Evolutionary conservation across 2,329 filamentous ascomycete genomes (phyloP).

Genomic region (Neospermospora avenae): DNA sequence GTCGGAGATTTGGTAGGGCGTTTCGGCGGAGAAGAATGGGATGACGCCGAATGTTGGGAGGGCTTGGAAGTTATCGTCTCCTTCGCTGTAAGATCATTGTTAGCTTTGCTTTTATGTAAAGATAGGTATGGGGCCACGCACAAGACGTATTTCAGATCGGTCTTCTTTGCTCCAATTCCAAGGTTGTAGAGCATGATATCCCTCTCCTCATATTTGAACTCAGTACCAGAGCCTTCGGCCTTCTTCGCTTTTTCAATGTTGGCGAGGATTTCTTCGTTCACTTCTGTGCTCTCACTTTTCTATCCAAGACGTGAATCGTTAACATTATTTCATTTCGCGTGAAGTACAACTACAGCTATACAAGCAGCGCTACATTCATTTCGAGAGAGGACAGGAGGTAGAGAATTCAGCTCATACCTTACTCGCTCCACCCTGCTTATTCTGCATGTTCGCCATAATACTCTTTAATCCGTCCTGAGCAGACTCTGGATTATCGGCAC

Average conservation of each 20-base stretch:
- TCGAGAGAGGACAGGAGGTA: constrained; percentile 5
- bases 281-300: constrained; percentile 34
- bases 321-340: constrained; percentile 26
- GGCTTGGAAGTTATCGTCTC: constrained; percentile 86
- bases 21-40: constrained; percentile 81
- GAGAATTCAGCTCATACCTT: constrained; percentile 53
- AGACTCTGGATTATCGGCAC: constrained; percentile 82
- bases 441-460: constrained; percentile 79
- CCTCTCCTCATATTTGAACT: constrained; percentile 79
- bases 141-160: constrained; percentile 82
- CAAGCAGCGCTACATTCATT: constrained; percentile 8
- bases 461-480: constrained; percentile 73
- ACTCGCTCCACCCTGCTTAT: constrained; percentile 55
- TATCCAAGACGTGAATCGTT: constrained; percentile 25
- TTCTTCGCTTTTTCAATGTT: constrained; percentile 76
- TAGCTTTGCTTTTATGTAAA: background rate
- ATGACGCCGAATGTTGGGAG: constrained; percentile 95
- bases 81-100: constrained; percentile 51
- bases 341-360: constrained; percentile 27
- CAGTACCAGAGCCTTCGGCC: constrained; percentile 66
- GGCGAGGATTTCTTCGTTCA: constrained; percentile 63
- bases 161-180: constrained; percentile 86
- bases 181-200: constrained; percentile 96
- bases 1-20: constrained; percentile 75
- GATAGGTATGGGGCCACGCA: constrained; percentile 34